Conservation (phyloP, 2,329 filamentous ascomycete species). For the Talaromyces sp. region DNA sequence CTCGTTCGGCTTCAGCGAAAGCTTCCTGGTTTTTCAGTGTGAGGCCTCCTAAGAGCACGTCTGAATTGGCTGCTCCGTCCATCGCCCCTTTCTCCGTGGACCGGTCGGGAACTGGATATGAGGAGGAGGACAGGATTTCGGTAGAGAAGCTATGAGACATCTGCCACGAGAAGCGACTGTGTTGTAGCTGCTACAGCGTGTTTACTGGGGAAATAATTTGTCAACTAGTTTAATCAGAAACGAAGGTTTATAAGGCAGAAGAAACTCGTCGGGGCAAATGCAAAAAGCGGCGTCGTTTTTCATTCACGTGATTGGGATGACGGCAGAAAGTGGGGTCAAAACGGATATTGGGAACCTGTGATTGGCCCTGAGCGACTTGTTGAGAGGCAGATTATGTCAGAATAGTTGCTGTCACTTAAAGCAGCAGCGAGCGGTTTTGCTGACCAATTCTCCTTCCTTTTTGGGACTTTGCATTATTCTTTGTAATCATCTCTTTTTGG, state of each 20-base stretch:
- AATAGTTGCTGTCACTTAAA: background rate
- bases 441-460: background rate
- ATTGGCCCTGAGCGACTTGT: background rate
- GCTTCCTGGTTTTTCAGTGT: background rate
- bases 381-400: background rate
- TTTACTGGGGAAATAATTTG: background rate
- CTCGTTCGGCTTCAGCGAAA: background rate
- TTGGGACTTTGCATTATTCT: background rate
- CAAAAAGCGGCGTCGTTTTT: background rate
- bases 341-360: background rate
- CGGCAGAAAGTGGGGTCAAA: background rate
- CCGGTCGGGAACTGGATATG: conserved; percentile 6
- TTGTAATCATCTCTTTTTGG: background rate
- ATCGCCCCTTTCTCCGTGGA: background rate
- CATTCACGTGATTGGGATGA: background rate
- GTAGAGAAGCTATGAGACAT: background rate
- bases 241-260: background rate
- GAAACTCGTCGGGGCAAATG: background rate
- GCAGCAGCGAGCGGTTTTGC: background rate
- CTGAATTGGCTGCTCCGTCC: background rate
- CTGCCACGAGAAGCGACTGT: background rate
- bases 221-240: background rate
- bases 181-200: background rate
- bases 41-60: conserved; percentile 7
- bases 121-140: conserved; percentile 7